Evolutionary conservation across 805 yeast species (phyloP), one percentile per base, ranked within the genome.

Genomic region (Hanseniaspora occidentalis): DNA sequence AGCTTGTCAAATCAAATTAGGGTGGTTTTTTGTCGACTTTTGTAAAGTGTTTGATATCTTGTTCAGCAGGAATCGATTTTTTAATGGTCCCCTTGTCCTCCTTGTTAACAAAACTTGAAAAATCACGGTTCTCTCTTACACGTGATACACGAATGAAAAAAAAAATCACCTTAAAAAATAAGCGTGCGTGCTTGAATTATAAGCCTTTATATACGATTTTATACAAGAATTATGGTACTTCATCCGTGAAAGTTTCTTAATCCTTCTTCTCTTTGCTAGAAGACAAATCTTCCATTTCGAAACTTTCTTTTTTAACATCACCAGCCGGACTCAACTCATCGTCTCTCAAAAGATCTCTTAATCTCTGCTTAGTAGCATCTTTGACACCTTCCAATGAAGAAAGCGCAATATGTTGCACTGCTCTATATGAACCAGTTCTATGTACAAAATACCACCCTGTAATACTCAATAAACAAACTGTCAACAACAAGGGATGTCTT

Each of bases 401-500:
- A 42, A 71, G 69, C 4, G 63, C 71, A 19, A 86, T 75, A 29
- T 69, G 64, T 39, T 73, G 47, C 9, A 88, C 77, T 1, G 96
- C 95, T 5, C 80, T 79, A 64, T 89, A 71, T 57, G 89, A 62
- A 47, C 80, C 80, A 56, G 81, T 66, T 42, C 69, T 71, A 54
- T 83, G 79, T 44, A 85, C 69, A 38, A 82, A 70, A 54, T 80
- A 84, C 44, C 44, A 42, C 1, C 70, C 54, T 1, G 74, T 80
- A 0, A 82, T 84, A 1, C 71, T 71, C 1, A 69, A 35, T 9
- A 85, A 38, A 35, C 88, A 55, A 37, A 86, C 56, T 5, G 82
- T 67, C 47, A 88, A 76, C 49, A 82, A 71, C n/a, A 89, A 51
- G 39, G 98, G 96, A 55, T 84, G 88, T 47, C 94, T 72, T 35